Conservation (phyloP, 1,284 basidiomycete genomes). For the Chalciporus sp. region DNA sequence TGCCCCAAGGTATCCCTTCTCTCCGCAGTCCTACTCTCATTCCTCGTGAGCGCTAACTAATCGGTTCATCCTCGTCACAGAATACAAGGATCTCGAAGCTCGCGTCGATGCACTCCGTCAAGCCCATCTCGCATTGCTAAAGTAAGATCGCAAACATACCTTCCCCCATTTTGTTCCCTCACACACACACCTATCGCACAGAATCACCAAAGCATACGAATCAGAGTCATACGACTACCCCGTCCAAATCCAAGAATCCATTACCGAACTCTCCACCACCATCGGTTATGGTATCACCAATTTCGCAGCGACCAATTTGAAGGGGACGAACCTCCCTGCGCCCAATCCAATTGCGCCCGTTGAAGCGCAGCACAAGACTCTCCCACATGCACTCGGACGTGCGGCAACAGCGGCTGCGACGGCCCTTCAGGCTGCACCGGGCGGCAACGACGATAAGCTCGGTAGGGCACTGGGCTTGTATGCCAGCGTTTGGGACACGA, state of each 20-base stretch:
- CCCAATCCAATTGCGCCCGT: slow-evolving; percentile 65
- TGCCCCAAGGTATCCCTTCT: slow-evolving; percentile 68
- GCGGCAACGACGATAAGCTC: slow-evolving; percentile 64
- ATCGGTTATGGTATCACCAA: slow-evolving; percentile 80
- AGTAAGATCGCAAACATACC: slow-evolving; percentile 45
- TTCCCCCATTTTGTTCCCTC: neutral
- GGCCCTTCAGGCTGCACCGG: slow-evolving; percentile 49
- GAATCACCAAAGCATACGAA: slow-evolving; percentile 86
- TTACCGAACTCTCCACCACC: slow-evolving; percentile 70
- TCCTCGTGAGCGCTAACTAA: neutral
- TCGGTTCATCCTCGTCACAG: slow-evolving; percentile 44
- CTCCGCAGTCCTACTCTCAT: slow-evolving; percentile 1
- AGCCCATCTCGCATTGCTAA: slow-evolving; percentile 81
- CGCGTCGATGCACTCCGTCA: slow-evolving; percentile 91
- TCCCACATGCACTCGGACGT: slow-evolving; percentile 90
- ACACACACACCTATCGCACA: slow-evolving; percentile 33
- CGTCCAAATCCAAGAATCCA: slow-evolving; percentile 73
- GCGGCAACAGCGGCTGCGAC: slow-evolving; percentile 75
- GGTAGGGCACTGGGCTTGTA: slow-evolving; percentile 81
- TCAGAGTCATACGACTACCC: slow-evolving; percentile 90
- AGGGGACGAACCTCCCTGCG: slow-evolving; percentile 85
- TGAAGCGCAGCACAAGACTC: slow-evolving; percentile 82
- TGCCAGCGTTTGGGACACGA: slow-evolving; percentile 83
- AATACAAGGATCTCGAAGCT: slow-evolving; percentile 95
- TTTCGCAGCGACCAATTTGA: slow-evolving; percentile 88